Evolutionary conservation across 495 filamentous ascomycete genomes (phyloP), one percentile per base, ranked within the genome.

Genomic region (Talaromyces nanjingensis): DNA sequence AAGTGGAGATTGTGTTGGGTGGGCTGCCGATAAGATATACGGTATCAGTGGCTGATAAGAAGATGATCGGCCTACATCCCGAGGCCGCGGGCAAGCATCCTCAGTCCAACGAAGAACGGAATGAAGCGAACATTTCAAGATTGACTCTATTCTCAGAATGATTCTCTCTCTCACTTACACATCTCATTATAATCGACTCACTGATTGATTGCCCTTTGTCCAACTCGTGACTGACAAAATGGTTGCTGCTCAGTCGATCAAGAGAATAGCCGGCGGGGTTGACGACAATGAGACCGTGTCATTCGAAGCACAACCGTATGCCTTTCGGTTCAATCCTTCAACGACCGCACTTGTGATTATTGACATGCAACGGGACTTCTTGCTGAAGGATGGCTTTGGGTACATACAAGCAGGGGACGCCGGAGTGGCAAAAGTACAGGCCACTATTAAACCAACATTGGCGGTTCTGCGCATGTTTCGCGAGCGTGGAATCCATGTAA

Each of bases 341-440:
- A 79, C 77, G 20, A 84, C 82, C 0, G 82, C 82, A 6, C 70
- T 84, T 53, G 70, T 84, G 1, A 74, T 84, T 55, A 83, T 84
- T 65, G 81, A 84, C 72, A 84, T 84, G 82, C 82, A 84, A 66
- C 78, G 81, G 27, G 82, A 84, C 66, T 71, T 71, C 34, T 25
- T 71, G 49, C 64, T 66, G 20, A 55, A 65, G 12, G 64, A 62
- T 56, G 68, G 69, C 12, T 71, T 70, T 56, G 68, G 69, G 33
- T 53, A 70, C 16, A 68, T 71, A 34, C 59, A 71, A 58, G 68
- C 63, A 60, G 66, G 69, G 25, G 63, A 58, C 31, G 65, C 69
- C n/a, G 60, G 67, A 53, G 52, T 63, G 7, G 45, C 29, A 22
- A 66, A 74, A 3, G 72, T 77, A 16, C 77, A 74, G 18, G 68